Base-by-base conservation (phyloP, 257 asterid genomes). In the Solanum gandarillasii region DNA sequence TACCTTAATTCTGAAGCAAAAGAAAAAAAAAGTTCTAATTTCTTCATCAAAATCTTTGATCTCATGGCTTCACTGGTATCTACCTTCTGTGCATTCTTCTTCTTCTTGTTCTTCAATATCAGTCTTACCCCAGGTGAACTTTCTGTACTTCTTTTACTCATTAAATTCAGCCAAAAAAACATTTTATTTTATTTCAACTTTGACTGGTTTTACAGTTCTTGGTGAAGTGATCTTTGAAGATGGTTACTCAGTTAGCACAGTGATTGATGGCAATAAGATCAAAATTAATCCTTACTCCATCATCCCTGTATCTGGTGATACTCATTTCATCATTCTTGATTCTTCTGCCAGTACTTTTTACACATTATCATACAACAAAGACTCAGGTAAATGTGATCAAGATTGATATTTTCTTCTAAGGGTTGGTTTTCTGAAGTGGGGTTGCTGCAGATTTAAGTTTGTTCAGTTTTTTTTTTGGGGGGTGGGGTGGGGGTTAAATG, bases 181-280 rank as follows among this genome's bases (percentile, higher is more conserved):
- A 43, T 46, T 46, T 46, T 46, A 12, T 46, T 46, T 46, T 46
- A 12, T 46, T 46, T 43, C 4, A 12, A 46, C 36, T 79, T 74
- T 46, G 86, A 62, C 86, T 8, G 58, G 65, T 34, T 72, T 87
- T 87, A 86, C 92, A 92, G 94, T 86, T 84, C 89, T 84, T 5
- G 91, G 88, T 72, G 86, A 88, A 16, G 48, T 93, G 90, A 36
- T 93, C 86, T 92, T 85, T 52, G 99, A 95, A 90, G 95, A 92
- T 48, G 98, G 99, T 87, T 96, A 96, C 92, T 90, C 95, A 72
- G 96, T 96, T 87, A 93, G 60, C 92, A 96, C 98, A 36, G 87
- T 94, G 89, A 83, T 94, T 84, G 90, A 93, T 85, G 99, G 99
- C 67, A 87, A 96, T 93, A 94, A 95, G 93, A 86, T 88, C 83